Conservation (phyloP, 495 filamentous ascomycete species). For the Penicillium canescens region DNA sequence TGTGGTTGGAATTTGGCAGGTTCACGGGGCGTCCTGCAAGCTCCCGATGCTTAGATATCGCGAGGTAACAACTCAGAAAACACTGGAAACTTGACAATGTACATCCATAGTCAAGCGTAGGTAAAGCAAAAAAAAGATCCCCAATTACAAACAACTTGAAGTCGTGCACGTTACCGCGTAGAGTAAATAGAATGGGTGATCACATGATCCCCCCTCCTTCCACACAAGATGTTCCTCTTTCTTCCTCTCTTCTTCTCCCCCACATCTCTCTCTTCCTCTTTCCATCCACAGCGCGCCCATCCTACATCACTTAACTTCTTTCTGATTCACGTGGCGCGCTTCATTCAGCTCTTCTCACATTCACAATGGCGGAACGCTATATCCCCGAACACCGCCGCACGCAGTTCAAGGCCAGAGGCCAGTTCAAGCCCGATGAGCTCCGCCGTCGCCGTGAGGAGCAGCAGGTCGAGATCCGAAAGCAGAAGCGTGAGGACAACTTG, state of each 20-base stretch:
- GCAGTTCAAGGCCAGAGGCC: constrained; percentile 97
- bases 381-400: constrained; percentile 99
- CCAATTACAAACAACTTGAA: not conserved
- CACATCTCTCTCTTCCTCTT: constrained; percentile 12
- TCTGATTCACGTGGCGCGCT: constrained; percentile 26
- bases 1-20: not conserved
- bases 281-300: constrained; percentile 36
- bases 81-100: not conserved
- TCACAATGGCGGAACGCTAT: constrained; percentile 93
- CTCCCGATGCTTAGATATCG: constrained; percentile 4
- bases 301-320: constrained; percentile 26
- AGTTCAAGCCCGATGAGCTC: constrained; percentile 98
- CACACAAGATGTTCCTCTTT: constrained; percentile 24
- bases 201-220: constrained; percentile 29
- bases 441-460: constrained; percentile 98
- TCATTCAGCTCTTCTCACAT: constrained; percentile 38
- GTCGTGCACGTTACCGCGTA: not conserved
- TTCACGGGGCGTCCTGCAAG: constrained; percentile 1
- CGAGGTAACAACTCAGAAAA: not conserved
- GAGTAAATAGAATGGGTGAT: constrained; percentile 15
- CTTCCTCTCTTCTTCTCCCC: constrained; percentile 9
- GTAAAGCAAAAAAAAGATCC: not conserved
- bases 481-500: constrained; percentile 96
- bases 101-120: not conserved
- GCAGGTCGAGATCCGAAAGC: constrained; percentile 97